Percentiles rank a stretch among this genome's conserved stretches.
These are phyloP conservation scores for Tulasnella sp. DNA, from an alignment of 768 basidiomycete species.

Conservation along the genomic window DNA sequence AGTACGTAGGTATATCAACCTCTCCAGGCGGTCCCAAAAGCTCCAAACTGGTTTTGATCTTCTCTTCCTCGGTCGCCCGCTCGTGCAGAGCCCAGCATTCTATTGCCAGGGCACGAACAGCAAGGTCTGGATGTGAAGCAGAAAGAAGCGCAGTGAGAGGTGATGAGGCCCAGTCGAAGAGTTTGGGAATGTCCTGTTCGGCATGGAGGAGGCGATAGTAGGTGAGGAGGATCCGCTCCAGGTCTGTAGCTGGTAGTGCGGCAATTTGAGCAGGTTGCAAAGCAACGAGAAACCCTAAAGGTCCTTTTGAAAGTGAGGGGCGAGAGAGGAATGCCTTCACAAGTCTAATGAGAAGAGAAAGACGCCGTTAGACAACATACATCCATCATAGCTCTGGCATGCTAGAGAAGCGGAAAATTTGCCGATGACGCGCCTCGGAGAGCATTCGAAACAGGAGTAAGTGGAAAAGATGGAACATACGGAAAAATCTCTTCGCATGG, in stretches of 20 bases:
- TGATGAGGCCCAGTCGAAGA: constrained; percentile 47
- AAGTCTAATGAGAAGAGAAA: constrained; percentile 33
- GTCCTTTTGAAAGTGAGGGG: constrained; percentile 38
- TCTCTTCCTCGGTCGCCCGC: constrained; percentile 67
- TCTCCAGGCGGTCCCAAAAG: constrained; percentile 48
- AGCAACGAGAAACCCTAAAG: constrained; percentile 33
- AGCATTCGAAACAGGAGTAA: too few species aligned
- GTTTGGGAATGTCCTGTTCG: constrained; percentile 53
- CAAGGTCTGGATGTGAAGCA: constrained; percentile 46
- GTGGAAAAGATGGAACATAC: too few species aligned
- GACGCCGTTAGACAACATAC: background rate
- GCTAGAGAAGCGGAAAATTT: too few species aligned
- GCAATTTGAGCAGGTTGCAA: constrained; percentile 28
- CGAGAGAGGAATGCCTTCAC: constrained; percentile 40
- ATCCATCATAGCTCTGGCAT: too few species aligned
- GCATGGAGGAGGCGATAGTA: constrained; percentile 72
- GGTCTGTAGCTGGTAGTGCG: constrained; percentile 23
- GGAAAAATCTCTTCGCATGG: constrained; percentile 25
- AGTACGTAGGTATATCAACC: constrained; percentile 53
- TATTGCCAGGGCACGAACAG: constrained; percentile 57
- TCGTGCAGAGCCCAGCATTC: constrained; percentile 66
- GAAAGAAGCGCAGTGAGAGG: constrained; percentile 35
- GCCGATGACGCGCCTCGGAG: too few species aligned
- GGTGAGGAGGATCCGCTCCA: constrained; percentile 62
- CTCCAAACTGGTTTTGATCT: constrained; percentile 49